Conservation (phyloP, 148 eudicot genomes). For the Cornus florida region DNA sequence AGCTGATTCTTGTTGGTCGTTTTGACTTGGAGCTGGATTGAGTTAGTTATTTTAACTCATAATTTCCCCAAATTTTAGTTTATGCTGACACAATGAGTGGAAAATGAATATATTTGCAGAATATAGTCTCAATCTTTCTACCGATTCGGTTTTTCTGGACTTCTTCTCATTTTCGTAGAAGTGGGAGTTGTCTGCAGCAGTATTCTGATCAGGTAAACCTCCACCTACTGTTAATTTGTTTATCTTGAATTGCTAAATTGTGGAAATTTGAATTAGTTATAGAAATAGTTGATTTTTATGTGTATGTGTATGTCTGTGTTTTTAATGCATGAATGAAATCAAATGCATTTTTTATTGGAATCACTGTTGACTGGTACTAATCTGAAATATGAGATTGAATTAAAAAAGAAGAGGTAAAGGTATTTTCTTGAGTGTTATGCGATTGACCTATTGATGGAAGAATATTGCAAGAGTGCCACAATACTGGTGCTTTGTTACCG, state of each 20-base stretch:
- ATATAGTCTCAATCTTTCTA: background rate
- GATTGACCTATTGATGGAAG: too few species aligned
- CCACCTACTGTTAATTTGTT: background rate
- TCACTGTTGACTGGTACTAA: too few species aligned
- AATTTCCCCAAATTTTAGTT: background rate
- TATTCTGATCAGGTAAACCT: constrained; percentile 7
- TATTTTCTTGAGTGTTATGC: too few species aligned
- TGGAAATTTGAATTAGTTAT: background rate
- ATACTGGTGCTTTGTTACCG: too few species aligned
- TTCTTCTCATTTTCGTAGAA: background rate
- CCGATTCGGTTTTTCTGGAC: background rate
- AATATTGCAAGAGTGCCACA: too few species aligned
- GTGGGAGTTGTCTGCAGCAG: background rate
- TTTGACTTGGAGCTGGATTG: background rate
- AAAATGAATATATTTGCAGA: constrained; percentile 5
- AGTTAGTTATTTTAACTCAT: background rate
- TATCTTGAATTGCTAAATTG: background rate
- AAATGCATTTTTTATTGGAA: too few species aligned
- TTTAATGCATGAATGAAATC: too few species aligned
- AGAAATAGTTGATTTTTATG: background rate
- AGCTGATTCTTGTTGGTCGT: background rate
- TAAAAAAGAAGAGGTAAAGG: too few species aligned
- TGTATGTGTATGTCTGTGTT: background rate
- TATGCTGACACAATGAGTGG: background rate
- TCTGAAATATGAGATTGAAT: too few species aligned